Base-by-base conservation (phyloP, 192 early-diverging fungal genomes). In the Coemansia sp. region DNA sequence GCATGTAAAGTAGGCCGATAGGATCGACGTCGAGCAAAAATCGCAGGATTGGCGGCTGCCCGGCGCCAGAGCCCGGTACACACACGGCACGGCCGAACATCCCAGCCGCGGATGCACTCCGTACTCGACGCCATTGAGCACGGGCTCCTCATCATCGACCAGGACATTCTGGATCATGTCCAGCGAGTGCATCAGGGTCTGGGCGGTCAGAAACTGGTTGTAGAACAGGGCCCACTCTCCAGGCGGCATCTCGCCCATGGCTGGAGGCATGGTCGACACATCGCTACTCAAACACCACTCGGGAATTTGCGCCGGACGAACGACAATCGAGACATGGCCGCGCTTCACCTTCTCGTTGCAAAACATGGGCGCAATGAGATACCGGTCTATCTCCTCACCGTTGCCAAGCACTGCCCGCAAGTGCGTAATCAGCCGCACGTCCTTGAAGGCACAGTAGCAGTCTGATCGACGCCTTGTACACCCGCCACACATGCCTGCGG, bases 41-140 rank as follows among this genome's bases (percentile, higher is more conserved):
- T 82, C 77, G 66, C 80, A 82, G 12, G 60, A 35, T 35, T 81
- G 76, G 2, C 79, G 51, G 18, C 21, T 64, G 4, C 47, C 52
- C 0, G 36, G 38, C 4, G 39, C 13, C 9, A 51, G 23, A 1
- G 8, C 13, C 3, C 52, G 51, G 19, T 42, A 42, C 4, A 71
- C 14, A 10, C 50, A 43, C 1, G 68, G 60, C 29, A 44, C 48
- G 4, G 47, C 38, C 4, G 60, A 71, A 40, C 68, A 71, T 14
- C 47, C 44, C 2, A 64, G 29, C 29, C 3, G 14, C 14, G 55
- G 46, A 32, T 47, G 55, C 31, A 26, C 31, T 0, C 33, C 47
- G 23, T 59, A 64, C 34, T 51, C 55, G 17, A 50, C 16, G 3
- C 25, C 27, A 22, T 47, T 6, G 8, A 31, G 35, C 0, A 4